These are phyloP conservation scores for Quercus parvula DNA, from an alignment of 306 rosid genomes.

Conservation along the genomic window DNA sequence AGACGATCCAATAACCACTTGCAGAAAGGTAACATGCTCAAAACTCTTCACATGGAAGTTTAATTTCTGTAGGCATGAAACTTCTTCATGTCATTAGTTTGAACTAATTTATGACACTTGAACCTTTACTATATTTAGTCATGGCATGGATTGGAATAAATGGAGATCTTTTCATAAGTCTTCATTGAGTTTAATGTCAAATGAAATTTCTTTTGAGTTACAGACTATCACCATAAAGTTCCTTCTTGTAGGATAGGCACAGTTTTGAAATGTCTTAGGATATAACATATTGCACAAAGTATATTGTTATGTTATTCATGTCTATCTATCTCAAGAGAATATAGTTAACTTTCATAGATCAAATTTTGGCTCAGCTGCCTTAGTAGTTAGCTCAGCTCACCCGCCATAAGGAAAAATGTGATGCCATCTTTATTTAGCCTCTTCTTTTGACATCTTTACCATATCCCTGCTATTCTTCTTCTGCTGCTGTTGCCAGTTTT, in stretches of 20 bases:
- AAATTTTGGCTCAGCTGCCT: background rate
- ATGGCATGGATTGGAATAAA: background rate
- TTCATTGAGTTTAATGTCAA: background rate
- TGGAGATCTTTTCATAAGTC: background rate
- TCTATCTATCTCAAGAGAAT: background rate
- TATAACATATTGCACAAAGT: background rate
- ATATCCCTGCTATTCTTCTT: constrained; percentile 3
- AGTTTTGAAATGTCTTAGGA: background rate
- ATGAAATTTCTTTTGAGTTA: background rate
- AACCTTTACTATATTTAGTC: constrained; percentile 12
- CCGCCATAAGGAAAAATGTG: background rate
- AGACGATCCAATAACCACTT: constrained; percentile 87
- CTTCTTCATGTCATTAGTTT: constrained; percentile 21
- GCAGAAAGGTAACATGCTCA: constrained; percentile 77
- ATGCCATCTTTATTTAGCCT: background rate
- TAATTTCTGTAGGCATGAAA: background rate
- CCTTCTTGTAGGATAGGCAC: background rate
- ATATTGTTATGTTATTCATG: background rate
- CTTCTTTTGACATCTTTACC: background rate
- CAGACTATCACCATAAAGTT: background rate
- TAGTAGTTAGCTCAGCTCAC: background rate
- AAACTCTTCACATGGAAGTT: background rate
- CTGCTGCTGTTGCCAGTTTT: constrained; percentile 7
- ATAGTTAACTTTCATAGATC: background rate
- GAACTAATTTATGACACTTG: constrained; percentile 6